Evolutionary conservation across 2,329 filamentous ascomycete species (phyloP).

Genomic region (Ophiostoma australiae): DNA sequence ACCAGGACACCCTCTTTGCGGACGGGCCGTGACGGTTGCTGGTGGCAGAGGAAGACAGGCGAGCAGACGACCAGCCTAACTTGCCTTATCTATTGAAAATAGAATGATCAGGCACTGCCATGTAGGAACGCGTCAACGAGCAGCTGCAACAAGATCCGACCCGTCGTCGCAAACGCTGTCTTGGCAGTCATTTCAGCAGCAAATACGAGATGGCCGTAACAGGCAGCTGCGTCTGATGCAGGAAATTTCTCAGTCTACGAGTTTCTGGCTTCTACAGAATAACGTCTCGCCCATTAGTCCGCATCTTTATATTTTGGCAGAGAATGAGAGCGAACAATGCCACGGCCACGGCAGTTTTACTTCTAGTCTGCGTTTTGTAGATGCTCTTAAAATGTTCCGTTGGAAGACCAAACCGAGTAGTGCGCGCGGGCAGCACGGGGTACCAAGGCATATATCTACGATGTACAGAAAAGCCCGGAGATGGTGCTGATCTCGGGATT

Average conservation of each 20-base stretch:
- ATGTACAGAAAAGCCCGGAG: not conserved
- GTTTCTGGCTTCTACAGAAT: no score
- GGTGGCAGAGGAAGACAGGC: not conserved
- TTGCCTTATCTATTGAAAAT: not conserved
- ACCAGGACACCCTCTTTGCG: constrained; percentile 4
- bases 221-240: not conserved
- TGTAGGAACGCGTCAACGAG: not conserved
- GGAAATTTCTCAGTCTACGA: no score
- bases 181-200: not conserved
- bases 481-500: not conserved
- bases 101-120: not conserved
- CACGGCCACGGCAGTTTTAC: no score
- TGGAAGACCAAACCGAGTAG: not conserved
- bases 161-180: not conserved
- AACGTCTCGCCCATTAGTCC: no score
- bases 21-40: not conserved
- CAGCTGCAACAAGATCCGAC: not conserved
- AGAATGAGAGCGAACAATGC: no score
- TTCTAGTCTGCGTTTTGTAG: no score
- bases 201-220: not conserved
- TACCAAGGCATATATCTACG: no score
- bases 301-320: no score
- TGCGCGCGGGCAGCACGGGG: not conserved
- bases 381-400: no score
- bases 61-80: not conserved